phyloP scores from a whole-genome alignment of 352 stramenopile genomes.

The Phytophthora pinifolia region DNA sequence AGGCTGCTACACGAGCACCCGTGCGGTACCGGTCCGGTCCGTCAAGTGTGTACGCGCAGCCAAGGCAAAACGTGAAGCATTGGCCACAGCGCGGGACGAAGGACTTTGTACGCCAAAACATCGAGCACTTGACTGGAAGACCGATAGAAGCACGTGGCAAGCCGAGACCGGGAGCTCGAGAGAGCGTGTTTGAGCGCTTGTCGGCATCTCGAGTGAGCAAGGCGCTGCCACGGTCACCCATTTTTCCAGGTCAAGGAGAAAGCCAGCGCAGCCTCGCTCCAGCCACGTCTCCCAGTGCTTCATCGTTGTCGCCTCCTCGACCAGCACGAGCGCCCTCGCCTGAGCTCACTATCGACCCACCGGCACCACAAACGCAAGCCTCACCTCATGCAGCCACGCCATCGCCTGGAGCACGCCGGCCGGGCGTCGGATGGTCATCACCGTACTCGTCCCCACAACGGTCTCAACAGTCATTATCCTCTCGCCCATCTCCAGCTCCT shows the following conservation, averaged over 20 bases:
- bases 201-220: slow-evolving; percentile 27
- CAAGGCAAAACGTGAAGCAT: slow-evolving; percentile 17
- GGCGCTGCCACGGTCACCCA: slow-evolving; percentile 15
- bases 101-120: slow-evolving; percentile 62
- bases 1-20: not conserved
- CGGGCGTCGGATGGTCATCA: slow-evolving; percentile 16
- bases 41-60: slow-evolving; percentile 35
- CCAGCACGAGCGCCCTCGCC: slow-evolving; percentile 2
- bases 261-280: not conserved
- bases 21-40: slow-evolving; percentile 23
- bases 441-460: slow-evolving; percentile 21
- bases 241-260: not conserved
- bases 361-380: slow-evolving; percentile 14
- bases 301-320: slow-evolving; percentile 11
- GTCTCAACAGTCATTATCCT: slow-evolving; percentile 22
- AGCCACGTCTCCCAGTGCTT: slow-evolving; percentile 5
- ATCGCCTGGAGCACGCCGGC: slow-evolving; percentile 6
- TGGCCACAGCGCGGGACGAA: slow-evolving; percentile 32
- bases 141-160: slow-evolving; percentile 1
- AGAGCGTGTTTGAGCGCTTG: slow-evolving; percentile 52
- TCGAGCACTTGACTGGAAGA: slow-evolving; percentile 47
- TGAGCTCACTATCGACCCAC: slow-evolving; percentile 19
- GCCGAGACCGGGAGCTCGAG: not conserved
- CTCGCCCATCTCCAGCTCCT: slow-evolving; percentile 12
- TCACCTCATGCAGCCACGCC: slow-evolving; percentile 8